Evolutionary conservation across 495 filamentous ascomycete species (phyloP).

Genomic region (Letharia columbiana): DNA sequence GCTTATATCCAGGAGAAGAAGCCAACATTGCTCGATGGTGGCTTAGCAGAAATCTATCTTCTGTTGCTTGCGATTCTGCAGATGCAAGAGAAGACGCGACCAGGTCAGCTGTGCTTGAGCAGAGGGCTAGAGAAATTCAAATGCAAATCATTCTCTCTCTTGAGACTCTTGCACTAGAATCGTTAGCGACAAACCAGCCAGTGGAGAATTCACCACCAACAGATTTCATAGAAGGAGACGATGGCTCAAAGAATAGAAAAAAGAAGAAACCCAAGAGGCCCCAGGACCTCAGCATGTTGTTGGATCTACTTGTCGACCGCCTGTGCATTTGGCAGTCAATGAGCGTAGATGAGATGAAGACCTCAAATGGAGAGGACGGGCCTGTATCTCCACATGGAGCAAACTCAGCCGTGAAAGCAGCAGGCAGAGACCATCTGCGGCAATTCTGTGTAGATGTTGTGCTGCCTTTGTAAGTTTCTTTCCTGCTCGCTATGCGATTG

Average conservation of each 20-base stretch:
- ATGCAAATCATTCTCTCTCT: constrained; percentile 85
- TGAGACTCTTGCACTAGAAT: constrained; percentile 74
- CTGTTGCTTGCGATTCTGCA: constrained; percentile 30
- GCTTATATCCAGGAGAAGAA: constrained; percentile 67
- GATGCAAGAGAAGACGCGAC: constrained; percentile 44
- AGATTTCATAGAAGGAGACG: constrained; percentile 32
- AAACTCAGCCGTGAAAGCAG: constrained; percentile 33
- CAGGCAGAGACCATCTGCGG: constrained; percentile 50
- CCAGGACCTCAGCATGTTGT: constrained; percentile 51
- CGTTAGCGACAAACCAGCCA: constrained; percentile 28
- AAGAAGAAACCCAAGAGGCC: constrained; percentile 40
- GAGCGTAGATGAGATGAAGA: constrained; percentile 45
- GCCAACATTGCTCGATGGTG: constrained; percentile 76
- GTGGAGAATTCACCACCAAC: constrained; percentile 25
- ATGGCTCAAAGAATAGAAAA: constrained; percentile 20
- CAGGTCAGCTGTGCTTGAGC: constrained; percentile 50
- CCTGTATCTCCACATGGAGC: constrained; percentile 26
- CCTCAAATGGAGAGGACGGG: constrained; percentile 37
- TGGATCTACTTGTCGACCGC: constrained; percentile 82
- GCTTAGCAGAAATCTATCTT: constrained; percentile 41
- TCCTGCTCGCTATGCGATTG: not conserved
- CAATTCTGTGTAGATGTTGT: constrained; percentile 92
- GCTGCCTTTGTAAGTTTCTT: constrained; percentile 65
- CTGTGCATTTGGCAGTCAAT: constrained; percentile 97
- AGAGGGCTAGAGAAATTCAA: constrained; percentile 72